Conservation (phyloP, 306 rosid species). For the cucumber (Cucumis sativus) region Cucumber_9930_V3 NC_026660.2:1152501-1153000, state of each 20-base stretch:
- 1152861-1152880: no score
- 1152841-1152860: not conserved
- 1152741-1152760: conserved; percentile 94
- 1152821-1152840: no score
- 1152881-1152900: no score
- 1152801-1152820: not conserved
- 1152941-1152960: no score
- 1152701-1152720: conserved; percentile 93
- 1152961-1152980: no score
- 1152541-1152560: not conserved
- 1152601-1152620: conserved; percentile 79
- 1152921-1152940: no score
- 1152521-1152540: no score
- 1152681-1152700: conserved; percentile 90
- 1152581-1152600: conserved; percentile 23
- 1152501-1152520: no score
- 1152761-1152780: conserved; percentile 68
- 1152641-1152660: conserved; percentile 97
- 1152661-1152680: conserved; percentile 93
- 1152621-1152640: conserved; percentile 81
- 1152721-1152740: conserved; percentile 96
- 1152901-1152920: no score
- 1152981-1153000: no score
- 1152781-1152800: conserved; percentile 33
- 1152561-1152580: no score